A percentile compares a stretch with the other conserved stretches of the same genome.
phyloP scores from a whole-genome alignment of 805 yeast genomes.

The Starmerella apicola region DNA sequence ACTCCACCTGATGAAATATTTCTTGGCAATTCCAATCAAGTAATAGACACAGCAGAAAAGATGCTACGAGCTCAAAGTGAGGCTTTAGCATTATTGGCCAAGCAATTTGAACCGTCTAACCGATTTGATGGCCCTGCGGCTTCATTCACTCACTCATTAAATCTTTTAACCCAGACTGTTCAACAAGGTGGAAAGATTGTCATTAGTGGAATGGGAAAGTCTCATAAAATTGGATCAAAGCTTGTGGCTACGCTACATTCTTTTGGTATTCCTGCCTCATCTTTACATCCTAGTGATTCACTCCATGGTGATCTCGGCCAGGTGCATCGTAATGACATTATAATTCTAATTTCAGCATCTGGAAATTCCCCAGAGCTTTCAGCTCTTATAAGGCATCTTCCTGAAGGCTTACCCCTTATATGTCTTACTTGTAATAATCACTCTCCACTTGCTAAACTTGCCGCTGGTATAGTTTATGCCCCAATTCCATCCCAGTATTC shows the following conservation, averaged over 20 bases:
- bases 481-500: slow-evolving; percentile 45
- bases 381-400: slow-evolving; percentile 44
- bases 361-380: slow-evolving; percentile 74
- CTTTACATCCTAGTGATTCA: slow-evolving; percentile 76
- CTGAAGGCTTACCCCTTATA: slow-evolving; percentile 41
- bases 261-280: slow-evolving; percentile 52
- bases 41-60: slow-evolving; percentile 30
- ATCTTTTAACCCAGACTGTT: slow-evolving; percentile 31
- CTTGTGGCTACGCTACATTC: slow-evolving; percentile 75
- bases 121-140: slow-evolving; percentile 17
- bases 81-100: slow-evolving; percentile 26
- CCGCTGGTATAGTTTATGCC: slow-evolving; percentile 47
- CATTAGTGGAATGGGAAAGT: slow-evolving; percentile 75
- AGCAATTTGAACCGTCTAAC: slow-evolving; percentile 17
- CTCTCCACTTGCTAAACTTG: slow-evolving; percentile 42
- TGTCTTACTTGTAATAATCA: slow-evolving; percentile 49
- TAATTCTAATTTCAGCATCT: slow-evolving; percentile 61
- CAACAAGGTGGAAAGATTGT: slow-evolving; percentile 54
- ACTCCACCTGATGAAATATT: slow-evolving; percentile 12
- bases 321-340: slow-evolving; percentile 41
- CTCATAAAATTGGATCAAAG: slow-evolving; percentile 65
- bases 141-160: slow-evolving; percentile 25
- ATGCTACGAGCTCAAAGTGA: slow-evolving; percentile 29
- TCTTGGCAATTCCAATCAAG: slow-evolving; percentile 29
- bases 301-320: slow-evolving; percentile 82